Evolutionary conservation across 495 filamentous ascomycete species (phyloP).

Genomic region (Geoglossum glabrum): DNA sequence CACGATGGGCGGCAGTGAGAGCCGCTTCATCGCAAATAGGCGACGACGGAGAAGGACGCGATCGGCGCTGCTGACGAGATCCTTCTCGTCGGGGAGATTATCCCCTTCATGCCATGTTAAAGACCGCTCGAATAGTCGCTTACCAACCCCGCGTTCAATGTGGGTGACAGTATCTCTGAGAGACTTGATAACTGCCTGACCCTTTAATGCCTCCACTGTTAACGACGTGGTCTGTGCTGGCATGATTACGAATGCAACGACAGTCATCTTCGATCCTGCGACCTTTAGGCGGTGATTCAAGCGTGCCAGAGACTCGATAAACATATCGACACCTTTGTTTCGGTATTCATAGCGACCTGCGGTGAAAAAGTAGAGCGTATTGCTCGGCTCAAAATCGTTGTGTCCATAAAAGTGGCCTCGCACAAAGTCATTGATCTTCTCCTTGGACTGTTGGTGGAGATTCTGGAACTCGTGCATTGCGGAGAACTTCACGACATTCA

Average conservation of each 20-base stretch:
- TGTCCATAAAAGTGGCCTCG: conserved; percentile 97
- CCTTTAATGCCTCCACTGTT: conserved; percentile 88
- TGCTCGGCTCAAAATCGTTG: conserved; percentile 88
- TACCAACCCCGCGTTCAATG: conserved; percentile 77
- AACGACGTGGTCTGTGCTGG: conserved; percentile 92
- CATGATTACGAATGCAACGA: conserved; percentile 99
- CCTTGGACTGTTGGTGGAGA: conserved; percentile 83
- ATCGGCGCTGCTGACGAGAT: conserved; percentile 76
- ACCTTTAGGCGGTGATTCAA: conserved; percentile 83
- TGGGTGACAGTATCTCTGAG: conserved; percentile 77
- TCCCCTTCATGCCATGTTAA: conserved; percentile 89
- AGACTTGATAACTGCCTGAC: conserved; percentile 92
- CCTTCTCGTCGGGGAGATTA: conserved; percentile 83
- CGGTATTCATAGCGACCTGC: conserved; percentile 91
- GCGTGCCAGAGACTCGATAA: conserved; percentile 85
- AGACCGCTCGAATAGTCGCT: conserved; percentile 82
- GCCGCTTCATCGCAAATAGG: conserved; percentile 88
- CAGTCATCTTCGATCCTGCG: conserved; percentile 71
- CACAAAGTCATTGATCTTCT: conserved; percentile 96
- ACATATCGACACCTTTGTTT: conserved; percentile 99
- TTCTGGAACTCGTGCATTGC: conserved; percentile 99
- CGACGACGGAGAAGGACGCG: conserved; percentile 81
- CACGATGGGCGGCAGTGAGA: conserved; percentile 77
- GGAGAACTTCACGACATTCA: conserved; percentile 97
- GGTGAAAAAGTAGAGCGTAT: conserved; percentile 97